Base-by-base conservation (phyloP, 2,329 filamentous ascomycete genomes). In the Phialophora tarda region DNA sequence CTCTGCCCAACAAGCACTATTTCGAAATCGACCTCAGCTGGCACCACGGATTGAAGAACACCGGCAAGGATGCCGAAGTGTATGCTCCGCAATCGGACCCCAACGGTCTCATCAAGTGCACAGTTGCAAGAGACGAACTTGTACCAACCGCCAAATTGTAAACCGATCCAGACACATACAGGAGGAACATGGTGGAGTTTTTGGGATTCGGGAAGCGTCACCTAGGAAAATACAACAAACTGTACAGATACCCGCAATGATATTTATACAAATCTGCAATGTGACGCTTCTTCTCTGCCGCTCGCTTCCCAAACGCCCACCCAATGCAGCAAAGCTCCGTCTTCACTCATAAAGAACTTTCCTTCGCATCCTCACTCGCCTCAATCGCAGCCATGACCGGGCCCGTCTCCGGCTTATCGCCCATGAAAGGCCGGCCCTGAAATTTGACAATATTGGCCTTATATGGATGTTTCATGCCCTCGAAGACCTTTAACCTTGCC, bases 1-100 rank as follows among this genome's bases (percentile, higher is more conserved):
- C 89, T 8, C 84, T 99, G 75, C 95, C 95, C 11, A 99, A 99
- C 84, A 98, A 97, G 83, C 95, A 99, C 81, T 98, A 97, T 82
- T 98, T 98, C 76, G 94, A 98, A 80, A 89, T 98, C 78, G 94
- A 98, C 77, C 82, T 99, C 76, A 94, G 91, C 81, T 99, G 95
- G 95, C 92, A 97, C 85, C 96, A 98, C 79, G 93, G 89, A 32
- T 78, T 93, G 72, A 92, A 97, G 84, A 99, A 99, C 82, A 97
- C 92, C 0, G 95, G 95, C 79, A 91, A 92, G 79, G 91, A 99
- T 75, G 95, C 95, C 60, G 93, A 97, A 77, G 94, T 99, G 23
- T 97, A 95, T 75, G 93, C 91, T 30, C 95, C 95, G 3, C 95
- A 98, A 79, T 91, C 91, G 11, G 89, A 91, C 71, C 95, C 95